Evolutionary conservation across 2,329 filamentous ascomycete species (phyloP).

Genomic region (Diplodia sapinea): DNA sequence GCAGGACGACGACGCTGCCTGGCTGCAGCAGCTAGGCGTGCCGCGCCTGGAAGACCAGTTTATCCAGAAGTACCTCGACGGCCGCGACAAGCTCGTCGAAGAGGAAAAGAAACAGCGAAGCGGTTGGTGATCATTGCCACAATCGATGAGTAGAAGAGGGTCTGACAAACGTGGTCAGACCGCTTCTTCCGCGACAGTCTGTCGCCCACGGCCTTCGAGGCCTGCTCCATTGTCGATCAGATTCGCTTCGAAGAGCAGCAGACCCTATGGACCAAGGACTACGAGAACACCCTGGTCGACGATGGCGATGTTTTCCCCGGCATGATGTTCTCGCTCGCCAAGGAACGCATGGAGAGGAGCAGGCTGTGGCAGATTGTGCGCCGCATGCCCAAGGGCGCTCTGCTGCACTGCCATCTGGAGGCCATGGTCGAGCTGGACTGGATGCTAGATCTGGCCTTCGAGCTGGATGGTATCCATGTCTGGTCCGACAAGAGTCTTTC

Average conservation of each 20-base stretch:
- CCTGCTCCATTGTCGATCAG: conserved; percentile 77
- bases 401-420: conserved; percentile 87
- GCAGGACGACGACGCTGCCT: conserved; percentile 44
- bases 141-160: conserved; percentile 23
- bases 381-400: conserved; percentile 84
- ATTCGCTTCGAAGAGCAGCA: conserved; percentile 79
- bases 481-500: conserved; percentile 63
- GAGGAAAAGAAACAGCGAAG: conserved; percentile 84
- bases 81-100: conserved; percentile 74
- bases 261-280: conserved; percentile 75
- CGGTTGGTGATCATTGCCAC: conserved; percentile 58
- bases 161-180: conserved; percentile 56
- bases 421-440: conserved; percentile 90
- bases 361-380: conserved; percentile 84
- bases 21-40: conserved; percentile 50
- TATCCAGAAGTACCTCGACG: conserved; percentile 79
- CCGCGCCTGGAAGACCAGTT: conserved; percentile 68
- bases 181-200: conserved; percentile 74
- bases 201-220: conserved; percentile 77
- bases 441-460: conserved; percentile 73
- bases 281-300: conserved; percentile 72
- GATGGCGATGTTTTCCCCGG: conserved; percentile 76
- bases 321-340: conserved; percentile 91
- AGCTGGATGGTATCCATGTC: conserved; percentile 76
- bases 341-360: conserved; percentile 82